Base-by-base conservation (phyloP, 208 protist genomes). In the Leptomonas pyrrhocoris region DNA sequence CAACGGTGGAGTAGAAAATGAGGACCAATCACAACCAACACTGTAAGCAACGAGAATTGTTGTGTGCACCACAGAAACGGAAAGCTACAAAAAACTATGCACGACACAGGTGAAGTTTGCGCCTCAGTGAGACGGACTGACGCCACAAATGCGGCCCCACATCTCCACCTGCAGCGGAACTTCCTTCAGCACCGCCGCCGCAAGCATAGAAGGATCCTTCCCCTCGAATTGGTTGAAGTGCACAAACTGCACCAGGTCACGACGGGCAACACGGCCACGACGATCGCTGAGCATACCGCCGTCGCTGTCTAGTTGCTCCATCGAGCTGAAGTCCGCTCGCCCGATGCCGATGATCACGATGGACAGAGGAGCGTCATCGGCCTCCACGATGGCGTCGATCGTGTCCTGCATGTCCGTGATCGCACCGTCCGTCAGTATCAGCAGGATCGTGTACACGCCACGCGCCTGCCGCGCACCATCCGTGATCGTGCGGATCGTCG, bases 321-420 rank as follows among this genome's bases (percentile, higher is more conserved):
- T 98, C 36, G 86, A 81, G n/a, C 2, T 45, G 75, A 98, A 98
- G 71, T 96, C 72, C 2, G 92, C 93, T 40, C 50, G 73, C 28
- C 96, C 96, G 45, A 98, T 79, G 48, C 95, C 94, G 43, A 98
- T 83, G 73, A 98, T 98, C 51, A 98, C 67, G 60, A 98, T 95
- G 8, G 84, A 90, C n/a, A 98, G 34, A 42, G 93, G 94, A 23
- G 86, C 75, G 18, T 80, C 56, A 21, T 89, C 89, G n/a, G 89
- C 83, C 12, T 43, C 72, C 16, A 97, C 79, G 49, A 97, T 94
- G 0, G 80, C 80, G 57, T 90, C 79, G 43, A 95, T 86, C 16
- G 89, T 94, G 31, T 81, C 73, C 31, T 89, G 65, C 75, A 94
- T 86, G 68, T 97, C 93, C 0, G 71, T 85, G 73, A 96, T 97